Percentiles rank a stretch among this genome's conserved stretches.
Conservation (phyloP, 805 yeast genomes). For the Candida cerambycidarum region DNA sequence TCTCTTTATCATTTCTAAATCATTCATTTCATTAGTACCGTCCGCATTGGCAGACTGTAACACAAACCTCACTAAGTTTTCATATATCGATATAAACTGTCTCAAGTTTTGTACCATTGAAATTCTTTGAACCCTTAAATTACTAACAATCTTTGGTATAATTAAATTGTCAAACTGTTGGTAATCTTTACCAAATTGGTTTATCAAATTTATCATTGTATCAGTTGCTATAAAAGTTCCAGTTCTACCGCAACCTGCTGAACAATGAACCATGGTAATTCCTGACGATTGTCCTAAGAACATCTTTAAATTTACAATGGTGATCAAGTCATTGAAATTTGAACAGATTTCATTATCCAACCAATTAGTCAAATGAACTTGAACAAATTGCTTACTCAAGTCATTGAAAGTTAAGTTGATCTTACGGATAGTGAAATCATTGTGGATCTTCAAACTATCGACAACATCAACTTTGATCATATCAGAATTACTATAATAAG, state of each 20-base stretch:
- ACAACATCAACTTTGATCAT: constrained; percentile 26
- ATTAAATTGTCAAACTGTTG: constrained; percentile 32
- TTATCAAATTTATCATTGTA: constrained; percentile 24
- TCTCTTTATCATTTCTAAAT: constrained; percentile 3
- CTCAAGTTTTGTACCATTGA: constrained; percentile 60
- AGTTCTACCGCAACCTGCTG: constrained; percentile 97
- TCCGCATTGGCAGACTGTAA: no score
- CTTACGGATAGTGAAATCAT: constrained; percentile 34
- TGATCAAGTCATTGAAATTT: constrained; percentile 56
- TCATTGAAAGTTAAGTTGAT: constrained; percentile 22
- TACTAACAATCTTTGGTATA: constrained; percentile 46
- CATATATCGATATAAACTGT: constrained; percentile 54
- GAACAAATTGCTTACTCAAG: constrained; percentile 46
- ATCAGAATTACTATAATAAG: constrained; percentile 36
- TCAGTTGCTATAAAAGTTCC: constrained; percentile 61
- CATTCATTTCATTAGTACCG: background rate
- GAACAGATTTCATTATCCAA: constrained; percentile 72
- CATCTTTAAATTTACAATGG: constrained; percentile 35
- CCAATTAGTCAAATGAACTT: constrained; percentile 81
- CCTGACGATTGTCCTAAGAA: constrained; percentile 15
- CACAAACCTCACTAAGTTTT: constrained; percentile 27
- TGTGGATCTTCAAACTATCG: constrained; percentile 12
- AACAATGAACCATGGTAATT: constrained; percentile 82
- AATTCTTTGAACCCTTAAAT: constrained; percentile 51
- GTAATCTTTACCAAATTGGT: constrained; percentile 8